Evolutionary conservation across 139 green algal genomes (phyloP).

Genomic region (Medakamo hakoo): DNA sequence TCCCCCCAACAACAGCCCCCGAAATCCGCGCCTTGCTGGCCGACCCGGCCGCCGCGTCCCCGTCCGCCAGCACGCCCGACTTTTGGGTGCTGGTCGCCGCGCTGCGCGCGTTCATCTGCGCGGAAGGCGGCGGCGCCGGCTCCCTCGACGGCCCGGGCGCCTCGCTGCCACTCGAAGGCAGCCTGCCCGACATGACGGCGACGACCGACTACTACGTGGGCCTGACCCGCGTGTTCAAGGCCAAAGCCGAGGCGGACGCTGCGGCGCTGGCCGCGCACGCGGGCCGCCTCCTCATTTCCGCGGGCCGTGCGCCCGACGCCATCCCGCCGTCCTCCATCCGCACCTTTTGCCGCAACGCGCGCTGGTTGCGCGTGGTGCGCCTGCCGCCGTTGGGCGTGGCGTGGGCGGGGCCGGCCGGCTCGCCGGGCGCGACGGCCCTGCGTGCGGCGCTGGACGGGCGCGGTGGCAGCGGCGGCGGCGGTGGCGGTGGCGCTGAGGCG

Average conservation of each 20-base stretch:
- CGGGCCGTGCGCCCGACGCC: slow-evolving; percentile 19
- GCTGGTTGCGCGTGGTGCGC: slow-evolving; percentile 38
- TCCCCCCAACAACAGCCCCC: not conserved
- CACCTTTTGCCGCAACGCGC: slow-evolving; percentile 68
- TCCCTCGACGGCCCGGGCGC: slow-evolving; percentile 13
- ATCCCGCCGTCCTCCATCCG: slow-evolving; percentile 24
- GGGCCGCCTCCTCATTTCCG: slow-evolving; percentile 23
- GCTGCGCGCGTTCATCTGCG: slow-evolving; percentile 43
- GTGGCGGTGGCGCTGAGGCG: no score
- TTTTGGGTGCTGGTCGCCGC: slow-evolving; percentile 77
- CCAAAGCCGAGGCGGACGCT: slow-evolving; percentile 39
- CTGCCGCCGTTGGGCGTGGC: slow-evolving; percentile 47
- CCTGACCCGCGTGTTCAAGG: slow-evolving; percentile 71
- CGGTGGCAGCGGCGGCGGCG: no score
- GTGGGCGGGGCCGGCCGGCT: not conserved
- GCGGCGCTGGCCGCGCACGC: slow-evolving; percentile 44
- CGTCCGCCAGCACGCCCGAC: slow-evolving; percentile 12
- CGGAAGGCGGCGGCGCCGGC: slow-evolving; percentile 27
- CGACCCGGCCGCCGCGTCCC: slow-evolving; percentile 20
- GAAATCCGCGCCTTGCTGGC: slow-evolving; percentile 34
- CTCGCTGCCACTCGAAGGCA: slow-evolving; percentile 51
- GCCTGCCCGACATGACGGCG: slow-evolving; percentile 88
- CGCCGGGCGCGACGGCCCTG: slow-evolving; percentile 7
- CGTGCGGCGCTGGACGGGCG: slow-evolving; percentile 21
- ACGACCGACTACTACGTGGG: slow-evolving; percentile 76